Percentiles rank a stretch among this genome's conserved stretches.
phyloP scores from a whole-genome alignment of 163 green algal genomes.

The Scenedesmus sp. region DNA sequence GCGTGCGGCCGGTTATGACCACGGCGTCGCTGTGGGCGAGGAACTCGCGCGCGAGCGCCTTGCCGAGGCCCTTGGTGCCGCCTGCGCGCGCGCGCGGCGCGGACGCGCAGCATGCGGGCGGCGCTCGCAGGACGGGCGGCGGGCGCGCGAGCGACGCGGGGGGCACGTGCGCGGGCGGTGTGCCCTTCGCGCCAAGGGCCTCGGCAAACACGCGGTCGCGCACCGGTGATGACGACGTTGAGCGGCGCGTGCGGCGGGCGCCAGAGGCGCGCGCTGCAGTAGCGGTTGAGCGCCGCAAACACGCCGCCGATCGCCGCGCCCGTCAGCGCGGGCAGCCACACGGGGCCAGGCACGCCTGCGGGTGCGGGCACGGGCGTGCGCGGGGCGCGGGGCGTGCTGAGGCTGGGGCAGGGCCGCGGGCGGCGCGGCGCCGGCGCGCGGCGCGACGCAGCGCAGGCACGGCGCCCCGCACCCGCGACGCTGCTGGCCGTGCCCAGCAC shows the following conservation, averaged over 20 bases:
- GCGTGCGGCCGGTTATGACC: slow-evolving; percentile 70
- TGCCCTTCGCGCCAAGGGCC: no score
- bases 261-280: slow-evolving; percentile 64
- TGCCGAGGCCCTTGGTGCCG: slow-evolving; percentile 72
- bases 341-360: slow-evolving; percentile 26
- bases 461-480: slow-evolving; percentile 55
- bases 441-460: neutral
- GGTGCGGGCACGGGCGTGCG: neutral
- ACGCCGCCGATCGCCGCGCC: slow-evolving; percentile 63
- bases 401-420: neutral
- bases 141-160: no score
- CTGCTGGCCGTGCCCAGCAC: slow-evolving; percentile 52
- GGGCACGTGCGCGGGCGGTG: no score
- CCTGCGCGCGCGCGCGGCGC: no score
- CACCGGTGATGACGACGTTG: slow-evolving; percentile 71
- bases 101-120: no score
- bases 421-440: neutral
- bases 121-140: no score
- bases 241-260: slow-evolving; percentile 59
- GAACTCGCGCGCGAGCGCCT: slow-evolving; percentile 80
- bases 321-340: slow-evolving; percentile 57
- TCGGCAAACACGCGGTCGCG: no score
- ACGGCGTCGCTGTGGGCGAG: slow-evolving; percentile 73
- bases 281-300: slow-evolving; percentile 63
- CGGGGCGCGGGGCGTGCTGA: neutral